Evolutionary conservation across 345 rosid species (phyloP), one percentile per base, ranked within the genome.

Genomic region (Boechera divaricarpa): DNA sequence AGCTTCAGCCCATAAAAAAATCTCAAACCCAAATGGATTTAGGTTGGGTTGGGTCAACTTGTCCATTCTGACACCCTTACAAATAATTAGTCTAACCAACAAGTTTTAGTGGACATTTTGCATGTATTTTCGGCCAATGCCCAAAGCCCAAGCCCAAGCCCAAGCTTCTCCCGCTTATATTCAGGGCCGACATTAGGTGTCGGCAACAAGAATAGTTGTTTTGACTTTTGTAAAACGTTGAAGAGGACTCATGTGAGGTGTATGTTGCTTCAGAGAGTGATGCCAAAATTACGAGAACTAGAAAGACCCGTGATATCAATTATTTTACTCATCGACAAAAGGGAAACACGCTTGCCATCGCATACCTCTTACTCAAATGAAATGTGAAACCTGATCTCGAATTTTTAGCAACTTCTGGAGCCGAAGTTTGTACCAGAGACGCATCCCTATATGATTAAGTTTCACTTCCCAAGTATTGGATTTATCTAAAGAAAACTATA

Each of bases 381-480:
- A 51, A 26, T 54, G 58, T 54, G 58, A 54, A 54, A 26, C 33
- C 33, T 54, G 58, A 12, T 26, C 58, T 54, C 33, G n/a, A 52
- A 10, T 16, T 48, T 48, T 26, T 28, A 10, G 33, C 33, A 54
- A 10, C 5, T 54, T 54, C 33, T 4, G n/a, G 32, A 26, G 33
- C 8, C 58, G 26, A 28, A 5, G 6, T 24, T 26, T 53, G 58
- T 26, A 53, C 6, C 6, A 53, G 15, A 54, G n/a, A 54, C 58
- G 33, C 58, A 54, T 54, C 33, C 58, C 58, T 10, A 54, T 54
- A 54, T 11, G 58, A 26, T 54, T 54, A 26, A 54, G 58, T 54
- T 54, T 54, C 31, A 26, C 58, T 21, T 53, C 58, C 58, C 58
- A 54, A 54, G 33, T 54, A 26, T 54, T 53, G 58, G 58, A 54